A percentile compares a stretch with the other conserved stretches of the same genome.
These are phyloP conservation scores for Adansonia madagascariensis DNA, from an alignment of 441 rosid genomes.

Conservation along the genomic window DNA sequence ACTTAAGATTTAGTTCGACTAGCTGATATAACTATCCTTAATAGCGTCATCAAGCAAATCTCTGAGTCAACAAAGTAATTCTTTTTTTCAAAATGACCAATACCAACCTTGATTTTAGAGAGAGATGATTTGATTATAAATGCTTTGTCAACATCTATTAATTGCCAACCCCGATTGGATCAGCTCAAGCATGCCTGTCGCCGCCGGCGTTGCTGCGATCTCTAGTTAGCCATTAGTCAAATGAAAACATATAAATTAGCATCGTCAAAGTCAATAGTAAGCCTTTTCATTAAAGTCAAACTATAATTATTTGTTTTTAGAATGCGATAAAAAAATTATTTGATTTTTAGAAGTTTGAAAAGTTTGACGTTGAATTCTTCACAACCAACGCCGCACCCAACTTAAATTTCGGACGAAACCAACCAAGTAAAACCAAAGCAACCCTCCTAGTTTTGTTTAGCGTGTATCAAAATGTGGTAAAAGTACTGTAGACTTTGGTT, in stretches of 20 bases:
- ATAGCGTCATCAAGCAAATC: too few species aligned
- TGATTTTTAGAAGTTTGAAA: background rate
- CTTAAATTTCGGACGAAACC: background rate
- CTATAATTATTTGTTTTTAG: slow-evolving; percentile 8
- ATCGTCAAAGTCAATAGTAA: background rate
- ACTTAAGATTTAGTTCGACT: too few species aligned
- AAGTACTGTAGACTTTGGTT: background rate
- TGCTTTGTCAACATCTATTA: too few species aligned
- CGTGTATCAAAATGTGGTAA: background rate
- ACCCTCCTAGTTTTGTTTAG: background rate
- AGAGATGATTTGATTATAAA: too few species aligned
- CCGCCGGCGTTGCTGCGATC: too few species aligned
- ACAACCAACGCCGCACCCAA: background rate
- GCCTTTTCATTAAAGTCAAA: background rate
- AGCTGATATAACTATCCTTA: too few species aligned
- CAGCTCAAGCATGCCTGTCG: too few species aligned
- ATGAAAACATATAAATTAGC: background rate
- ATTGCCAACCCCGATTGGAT: too few species aligned
- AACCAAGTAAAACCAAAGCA: background rate
- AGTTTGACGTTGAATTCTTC: background rate
- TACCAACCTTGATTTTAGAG: too few species aligned
- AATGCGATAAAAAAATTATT: background rate
- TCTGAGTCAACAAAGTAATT: too few species aligned
- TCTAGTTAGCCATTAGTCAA: too few species aligned
- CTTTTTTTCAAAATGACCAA: too few species aligned